Percentiles rank a stretch among this genome's conserved stretches.
These are phyloP conservation scores for Aquanectria penicillioides DNA, from an alignment of 2,329 filamentous ascomycete genomes.

Conservation along the genomic window DNA sequence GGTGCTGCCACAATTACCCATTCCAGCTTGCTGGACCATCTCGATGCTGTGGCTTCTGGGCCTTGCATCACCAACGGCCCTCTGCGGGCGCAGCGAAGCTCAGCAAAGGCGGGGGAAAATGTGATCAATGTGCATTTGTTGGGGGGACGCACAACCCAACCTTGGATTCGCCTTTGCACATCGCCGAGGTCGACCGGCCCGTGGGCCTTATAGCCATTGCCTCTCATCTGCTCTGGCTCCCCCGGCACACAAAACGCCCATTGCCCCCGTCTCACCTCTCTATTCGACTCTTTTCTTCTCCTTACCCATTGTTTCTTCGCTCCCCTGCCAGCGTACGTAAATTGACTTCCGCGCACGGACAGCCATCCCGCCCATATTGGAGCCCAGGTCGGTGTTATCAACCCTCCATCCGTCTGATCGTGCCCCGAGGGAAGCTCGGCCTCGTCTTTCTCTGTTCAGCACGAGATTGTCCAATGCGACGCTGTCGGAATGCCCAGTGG, in stretches of 20 bases:
- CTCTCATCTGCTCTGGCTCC: too few species aligned
- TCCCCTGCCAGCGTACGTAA: constrained; percentile 22
- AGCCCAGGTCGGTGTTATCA: constrained; percentile 11
- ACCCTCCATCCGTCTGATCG: constrained; percentile 4
- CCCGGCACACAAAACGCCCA: constrained; percentile 1
- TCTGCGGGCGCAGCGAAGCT: too few species aligned
- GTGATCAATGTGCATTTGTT: too few species aligned
- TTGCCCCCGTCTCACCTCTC: not conserved
- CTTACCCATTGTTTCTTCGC: too few species aligned
- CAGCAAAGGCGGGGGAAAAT: too few species aligned
- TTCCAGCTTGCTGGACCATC: not conserved
- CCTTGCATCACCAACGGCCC: not conserved
- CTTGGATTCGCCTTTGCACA: too few species aligned
- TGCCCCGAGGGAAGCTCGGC: not conserved
- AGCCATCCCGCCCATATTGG: constrained; percentile 5
- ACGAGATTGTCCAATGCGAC: not conserved
- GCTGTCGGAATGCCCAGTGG: constrained; percentile 4
- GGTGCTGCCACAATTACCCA: constrained; percentile 6
- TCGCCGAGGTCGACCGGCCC: too few species aligned
- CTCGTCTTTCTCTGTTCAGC: not conserved
- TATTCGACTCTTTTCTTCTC: constrained; percentile 5
- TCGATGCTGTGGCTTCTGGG: not conserved
- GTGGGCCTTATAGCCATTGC: too few species aligned
- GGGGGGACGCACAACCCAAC: too few species aligned
- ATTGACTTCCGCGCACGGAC: constrained; percentile 39